phyloP scores from a whole-genome alignment of 2,329 filamentous ascomycete genomes.

The Phyllosticta citriasiana region DNA sequence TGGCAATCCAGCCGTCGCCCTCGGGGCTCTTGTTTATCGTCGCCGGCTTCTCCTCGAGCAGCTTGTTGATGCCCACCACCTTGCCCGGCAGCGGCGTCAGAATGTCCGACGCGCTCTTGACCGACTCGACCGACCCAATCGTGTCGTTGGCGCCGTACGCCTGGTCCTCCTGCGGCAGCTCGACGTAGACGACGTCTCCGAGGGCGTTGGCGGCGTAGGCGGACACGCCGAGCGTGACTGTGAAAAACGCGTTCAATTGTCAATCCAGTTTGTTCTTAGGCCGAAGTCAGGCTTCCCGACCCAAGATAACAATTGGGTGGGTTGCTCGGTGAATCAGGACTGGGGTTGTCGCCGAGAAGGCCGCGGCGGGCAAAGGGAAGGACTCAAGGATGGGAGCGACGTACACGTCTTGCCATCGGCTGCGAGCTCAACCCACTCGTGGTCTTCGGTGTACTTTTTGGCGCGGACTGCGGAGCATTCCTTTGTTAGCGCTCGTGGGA shows the following conservation, averaged over 20 bases:
- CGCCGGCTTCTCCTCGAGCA: slow-evolving; percentile 74
- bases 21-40: slow-evolving; percentile 88
- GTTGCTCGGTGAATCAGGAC: background rate
- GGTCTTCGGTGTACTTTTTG: slow-evolving; percentile 91
- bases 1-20: slow-evolving; percentile 85
- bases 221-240: slow-evolving; percentile 71
- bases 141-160: slow-evolving; percentile 67
- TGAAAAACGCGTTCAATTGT: slow-evolving; percentile 3
- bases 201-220: slow-evolving; percentile 85
- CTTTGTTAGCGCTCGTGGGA: background rate
- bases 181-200: slow-evolving; percentile 94
- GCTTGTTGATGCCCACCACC: slow-evolving; percentile 62
- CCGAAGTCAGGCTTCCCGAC: background rate
- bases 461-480: slow-evolving; percentile 39
- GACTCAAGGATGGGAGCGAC: slow-evolving; percentile 7
- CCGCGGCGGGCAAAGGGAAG: background rate
- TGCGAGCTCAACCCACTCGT: slow-evolving; percentile 93
- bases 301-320: background rate
- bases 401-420: slow-evolving; percentile 70
- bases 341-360: slow-evolving; percentile 3
- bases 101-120: slow-evolving; percentile 98
- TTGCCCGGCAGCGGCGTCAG: slow-evolving; percentile 75
- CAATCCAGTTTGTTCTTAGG: background rate
- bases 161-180: slow-evolving; percentile 66
- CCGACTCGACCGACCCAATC: slow-evolving; percentile 91